A percentile compares a stretch with the other conserved stretches of the same genome.
Conservation (phyloP, 352 stramenopile genomes). For the Thalassiosira delicatula region DNA sequence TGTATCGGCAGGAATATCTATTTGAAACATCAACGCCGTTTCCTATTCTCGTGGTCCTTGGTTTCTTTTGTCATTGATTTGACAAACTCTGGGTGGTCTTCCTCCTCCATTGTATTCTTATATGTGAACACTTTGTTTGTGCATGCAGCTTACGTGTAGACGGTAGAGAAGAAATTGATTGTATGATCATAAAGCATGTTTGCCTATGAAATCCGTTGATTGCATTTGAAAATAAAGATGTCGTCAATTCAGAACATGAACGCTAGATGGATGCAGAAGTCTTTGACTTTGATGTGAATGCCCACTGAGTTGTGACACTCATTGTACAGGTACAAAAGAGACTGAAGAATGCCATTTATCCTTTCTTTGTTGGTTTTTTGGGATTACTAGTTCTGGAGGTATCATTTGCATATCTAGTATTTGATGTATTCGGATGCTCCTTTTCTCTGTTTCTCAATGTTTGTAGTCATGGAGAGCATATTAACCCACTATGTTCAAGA, state of each 20-base stretch:
- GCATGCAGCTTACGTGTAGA: neutral
- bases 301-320: too few species aligned
- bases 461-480: neutral
- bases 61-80: too few species aligned
- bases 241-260: too few species aligned
- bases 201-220: slow-evolving; percentile 7
- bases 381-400: too few species aligned
- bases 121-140: slow-evolving; percentile 29
- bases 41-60: slow-evolving; percentile 20
- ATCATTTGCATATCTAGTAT: too few species aligned
- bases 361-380: too few species aligned
- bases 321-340: too few species aligned
- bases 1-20: slow-evolving; percentile 5
- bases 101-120: slow-evolving; percentile 24
- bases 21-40: slow-evolving; percentile 3
- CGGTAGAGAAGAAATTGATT: slow-evolving; percentile 18
- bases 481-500: slow-evolving; percentile 21
- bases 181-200: slow-evolving; percentile 28
- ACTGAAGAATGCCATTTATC: neutral
- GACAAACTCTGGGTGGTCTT: slow-evolving; percentile 40
- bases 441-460: neutral
- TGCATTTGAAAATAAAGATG: slow-evolving; percentile 5
- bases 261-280: too few species aligned
- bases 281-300: too few species aligned
- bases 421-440: slow-evolving; percentile 3